phyloP scores from a whole-genome alignment of 192 early-diverging fungal species.

The Backusella westeae region DNA sequence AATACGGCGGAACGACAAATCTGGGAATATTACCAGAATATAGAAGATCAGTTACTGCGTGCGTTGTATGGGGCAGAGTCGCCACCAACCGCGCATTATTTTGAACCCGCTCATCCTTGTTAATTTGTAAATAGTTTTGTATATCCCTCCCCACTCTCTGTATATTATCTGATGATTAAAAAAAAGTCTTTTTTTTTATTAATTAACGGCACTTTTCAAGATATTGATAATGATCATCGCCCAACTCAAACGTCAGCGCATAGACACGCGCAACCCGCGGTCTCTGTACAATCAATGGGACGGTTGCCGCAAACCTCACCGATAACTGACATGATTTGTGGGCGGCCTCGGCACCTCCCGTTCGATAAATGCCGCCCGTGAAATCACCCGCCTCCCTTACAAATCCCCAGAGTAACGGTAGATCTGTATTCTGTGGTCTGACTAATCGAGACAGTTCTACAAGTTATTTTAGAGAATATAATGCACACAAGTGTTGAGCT shows the following conservation, averaged over 20 bases:
- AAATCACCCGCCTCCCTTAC: conserved; percentile 10
- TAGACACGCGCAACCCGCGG: not conserved
- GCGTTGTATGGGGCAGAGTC: not conserved
- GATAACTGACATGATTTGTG: conserved; percentile 1
- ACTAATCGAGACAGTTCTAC: not conserved
- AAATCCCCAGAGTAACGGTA: conserved; percentile 14
- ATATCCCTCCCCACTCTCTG: not conserved
- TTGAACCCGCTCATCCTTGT: not conserved
- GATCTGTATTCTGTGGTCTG: not conserved
- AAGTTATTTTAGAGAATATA: too few species aligned
- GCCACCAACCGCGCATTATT: not conserved
- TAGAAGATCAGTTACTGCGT: conserved; percentile 15
- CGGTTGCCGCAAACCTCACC: not conserved
- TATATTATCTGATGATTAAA: too few species aligned
- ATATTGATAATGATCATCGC: not conserved
- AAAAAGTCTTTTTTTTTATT: not conserved
- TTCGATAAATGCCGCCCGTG: not conserved
- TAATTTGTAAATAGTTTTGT: not conserved
- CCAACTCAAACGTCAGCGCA: not conserved
- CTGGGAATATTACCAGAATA: conserved; percentile 24
- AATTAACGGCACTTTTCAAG: not conserved
- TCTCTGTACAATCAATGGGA: not conserved
- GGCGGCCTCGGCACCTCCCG: not conserved
- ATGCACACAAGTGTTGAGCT: not conserved
- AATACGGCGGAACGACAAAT: conserved; percentile 18